Evolutionary conservation across 1,284 basidiomycete species (phyloP), one percentile per base, ranked within the genome.

Genomic region (Ceratobasidium papillatum): DNA sequence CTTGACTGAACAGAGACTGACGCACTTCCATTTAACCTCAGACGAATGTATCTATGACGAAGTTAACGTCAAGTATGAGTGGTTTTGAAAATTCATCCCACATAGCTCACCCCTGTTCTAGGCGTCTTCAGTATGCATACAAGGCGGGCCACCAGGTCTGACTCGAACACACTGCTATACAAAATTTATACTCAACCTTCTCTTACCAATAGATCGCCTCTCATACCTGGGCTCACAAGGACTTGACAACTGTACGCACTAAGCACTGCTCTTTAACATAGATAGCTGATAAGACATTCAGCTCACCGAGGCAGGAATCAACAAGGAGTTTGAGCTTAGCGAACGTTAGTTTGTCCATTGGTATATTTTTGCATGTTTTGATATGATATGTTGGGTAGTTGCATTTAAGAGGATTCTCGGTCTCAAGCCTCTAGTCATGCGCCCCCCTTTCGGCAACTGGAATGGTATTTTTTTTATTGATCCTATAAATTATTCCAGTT

Each of bases 391-490:
- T 27, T 32, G 9, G 9, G 25, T 36, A 76, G 75, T 71, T 72
- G 75, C 75, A 11, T 25, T 76, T n/a, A 5, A 61, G 59, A 61
- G 47, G 64, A 75, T 76, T 30, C 11, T 59, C 32, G 76, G 76
- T 30, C 58, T 75, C 11, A 17, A 25, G 17, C 76, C 77, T 12
- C 59, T 74, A 9, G 71, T 74, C 43, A 75, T 78, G 74, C 76
- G 77, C 52, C 77, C 77, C 54, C 77, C 77, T 2, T 78, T 49
- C 38, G 77, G 77, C 43, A 74, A 74, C 41, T 77, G 75, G 63
- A 77, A 78, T 49, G 75, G 77, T 77, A 58, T 38, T 25, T 11
- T 4, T 9, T n/a, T 9, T 32, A 27, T n/a, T n/a, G 11, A 51
- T 27, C 34, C 8, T 32, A 19, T 32, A 8, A 49, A 63, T 2